Percentiles rank a stretch among this genome's conserved stretches.
Conservation (phyloP, 768 basidiomycete genomes). For the Leucogyrophana mollusca region DNA sequence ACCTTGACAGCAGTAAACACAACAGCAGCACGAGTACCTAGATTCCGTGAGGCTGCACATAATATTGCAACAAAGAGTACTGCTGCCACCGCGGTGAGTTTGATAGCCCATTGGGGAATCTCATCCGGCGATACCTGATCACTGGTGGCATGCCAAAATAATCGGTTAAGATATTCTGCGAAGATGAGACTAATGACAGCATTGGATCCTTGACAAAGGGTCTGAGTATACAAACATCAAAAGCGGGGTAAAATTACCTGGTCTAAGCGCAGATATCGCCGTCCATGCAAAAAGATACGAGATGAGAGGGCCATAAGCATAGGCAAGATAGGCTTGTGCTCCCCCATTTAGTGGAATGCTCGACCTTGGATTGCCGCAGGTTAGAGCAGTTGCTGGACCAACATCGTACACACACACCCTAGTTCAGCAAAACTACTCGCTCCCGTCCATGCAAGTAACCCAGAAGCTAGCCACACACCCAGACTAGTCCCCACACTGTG, state of each 20-base stretch:
- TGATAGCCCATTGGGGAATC: slow-evolving; percentile 90
- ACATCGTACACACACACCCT: slow-evolving; percentile 73
- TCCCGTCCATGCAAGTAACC: slow-evolving; percentile 91
- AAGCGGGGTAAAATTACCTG: slow-evolving; percentile 45
- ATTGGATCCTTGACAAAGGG: slow-evolving; percentile 49
- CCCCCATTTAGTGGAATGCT: slow-evolving; percentile 45
- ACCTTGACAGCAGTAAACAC: slow-evolving; percentile 91
- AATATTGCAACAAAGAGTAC: slow-evolving; percentile 72
- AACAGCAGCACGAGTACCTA: slow-evolving; percentile 80
- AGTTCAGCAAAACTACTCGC: slow-evolving; percentile 93
- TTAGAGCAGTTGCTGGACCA: slow-evolving; percentile 41
- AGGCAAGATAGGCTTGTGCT: slow-evolving; percentile 80
- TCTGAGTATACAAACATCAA: neutral
- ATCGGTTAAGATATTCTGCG: slow-evolving; percentile 88
- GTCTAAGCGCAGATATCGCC: slow-evolving; percentile 84
- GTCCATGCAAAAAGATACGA: slow-evolving; percentile 97
- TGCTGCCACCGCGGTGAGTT: slow-evolving; percentile 76
- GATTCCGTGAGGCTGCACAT: slow-evolving; percentile 72
- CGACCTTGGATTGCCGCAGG: slow-evolving; percentile 15
- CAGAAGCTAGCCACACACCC: slow-evolving; percentile 79
- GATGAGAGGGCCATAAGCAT: slow-evolving; percentile 82
- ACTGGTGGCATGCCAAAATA: slow-evolving; percentile 77
- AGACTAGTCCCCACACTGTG: slow-evolving; percentile 90
- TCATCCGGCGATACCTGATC: slow-evolving; percentile 71
- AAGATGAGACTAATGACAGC: slow-evolving; percentile 90